Percentiles rank a stretch among this genome's conserved stretches.
These are phyloP conservation scores for Scheffersomyces ergatensis DNA, from an alignment of 805 yeast species.

Conservation along the genomic window DNA sequence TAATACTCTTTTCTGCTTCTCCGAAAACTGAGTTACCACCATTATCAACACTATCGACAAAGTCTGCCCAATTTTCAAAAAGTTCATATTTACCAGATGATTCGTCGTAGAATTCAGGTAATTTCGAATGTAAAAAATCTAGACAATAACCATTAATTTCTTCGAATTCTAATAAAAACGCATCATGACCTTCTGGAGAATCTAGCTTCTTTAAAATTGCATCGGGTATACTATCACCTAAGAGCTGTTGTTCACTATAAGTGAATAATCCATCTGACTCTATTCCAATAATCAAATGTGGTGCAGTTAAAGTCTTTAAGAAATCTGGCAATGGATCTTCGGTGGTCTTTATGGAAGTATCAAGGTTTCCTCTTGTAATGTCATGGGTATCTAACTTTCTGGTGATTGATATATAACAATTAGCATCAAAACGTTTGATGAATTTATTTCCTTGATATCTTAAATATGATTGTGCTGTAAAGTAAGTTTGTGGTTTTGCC, in stretches of 20 bases:
- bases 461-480: slow-evolving; percentile 93
- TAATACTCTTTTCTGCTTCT: slow-evolving; percentile 85
- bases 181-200: slow-evolving; percentile 98
- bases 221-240: slow-evolving; percentile 73
- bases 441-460: slow-evolving; percentile 94
- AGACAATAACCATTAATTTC: slow-evolving; percentile 69
- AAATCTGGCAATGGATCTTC: slow-evolving; percentile 47
- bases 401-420: slow-evolving; percentile 91
- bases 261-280: slow-evolving; percentile 92
- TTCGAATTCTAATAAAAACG: slow-evolving; percentile 85
- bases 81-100: slow-evolving; percentile 41
- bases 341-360: slow-evolving; percentile 6
- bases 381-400: slow-evolving; percentile 95
- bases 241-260: slow-evolving; percentile 81
- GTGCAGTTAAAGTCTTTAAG: slow-evolving; percentile 60
- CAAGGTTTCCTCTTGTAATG: slow-evolving; percentile 71
- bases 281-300: slow-evolving; percentile 84
- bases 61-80: slow-evolving; percentile 39
- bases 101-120: slow-evolving; percentile 56
- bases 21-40: slow-evolving; percentile 76
- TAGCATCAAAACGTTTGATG: slow-evolving; percentile 88
- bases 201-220: slow-evolving; percentile 67
- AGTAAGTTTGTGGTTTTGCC: slow-evolving; percentile 54
- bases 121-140: slow-evolving; percentile 57
- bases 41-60: slow-evolving; percentile 34